phyloP scores from a whole-genome alignment of 257 asterid species.

The Petunia axillaris region DNA sequence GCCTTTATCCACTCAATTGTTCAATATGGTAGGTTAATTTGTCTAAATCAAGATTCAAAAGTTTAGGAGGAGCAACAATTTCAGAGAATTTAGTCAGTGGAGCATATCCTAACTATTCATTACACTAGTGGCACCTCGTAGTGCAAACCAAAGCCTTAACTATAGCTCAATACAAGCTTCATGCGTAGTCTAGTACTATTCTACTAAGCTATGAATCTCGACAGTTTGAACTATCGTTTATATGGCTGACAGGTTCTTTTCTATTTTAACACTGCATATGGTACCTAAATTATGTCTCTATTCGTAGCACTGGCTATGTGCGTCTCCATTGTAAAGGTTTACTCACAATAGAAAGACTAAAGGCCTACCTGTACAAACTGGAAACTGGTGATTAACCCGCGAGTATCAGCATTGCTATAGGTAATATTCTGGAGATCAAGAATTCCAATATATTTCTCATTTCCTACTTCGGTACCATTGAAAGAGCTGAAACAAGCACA shows the following conservation, averaged over 20 bases:
- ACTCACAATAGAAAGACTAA: neutral
- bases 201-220: neutral
- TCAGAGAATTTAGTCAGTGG: neutral
- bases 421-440: slow-evolving; percentile 64
- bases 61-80: neutral
- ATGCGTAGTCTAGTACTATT: neutral
- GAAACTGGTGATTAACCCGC: slow-evolving; percentile 73
- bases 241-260: neutral
- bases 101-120: neutral
- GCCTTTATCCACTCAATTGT: neutral
- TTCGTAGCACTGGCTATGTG: neutral
- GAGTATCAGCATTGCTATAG: slow-evolving; percentile 68
- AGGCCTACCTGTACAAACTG: slow-evolving; percentile 76
- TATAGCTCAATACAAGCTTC: neutral
- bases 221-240: neutral
- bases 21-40: neutral
- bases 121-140: neutral
- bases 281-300: neutral
- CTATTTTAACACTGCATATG: neutral
- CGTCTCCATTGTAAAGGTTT: neutral
- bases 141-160: neutral
- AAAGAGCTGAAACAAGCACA: slow-evolving; percentile 52
- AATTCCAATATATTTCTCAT: slow-evolving; percentile 60
- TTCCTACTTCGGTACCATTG: slow-evolving; percentile 63
- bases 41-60: slow-evolving; percentile 17